These are phyloP conservation scores for Cladophialophora carrionii DNA, from an alignment of 2,329 filamentous ascomycete genomes.

Conservation along the genomic window DNA sequence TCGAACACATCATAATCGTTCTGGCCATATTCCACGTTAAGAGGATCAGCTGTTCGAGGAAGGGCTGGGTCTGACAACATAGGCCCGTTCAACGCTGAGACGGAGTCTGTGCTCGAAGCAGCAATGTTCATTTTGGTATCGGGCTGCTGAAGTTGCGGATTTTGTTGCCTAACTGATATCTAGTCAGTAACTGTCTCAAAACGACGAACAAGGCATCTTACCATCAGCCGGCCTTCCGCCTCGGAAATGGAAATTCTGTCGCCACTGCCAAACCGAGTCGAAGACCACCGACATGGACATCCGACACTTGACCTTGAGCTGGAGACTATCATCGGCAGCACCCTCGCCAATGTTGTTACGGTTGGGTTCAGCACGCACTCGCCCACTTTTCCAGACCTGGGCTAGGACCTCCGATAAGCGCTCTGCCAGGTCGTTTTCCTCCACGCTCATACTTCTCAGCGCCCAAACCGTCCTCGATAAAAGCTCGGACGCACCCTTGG, in stretches of 20 bases:
- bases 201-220: slow-evolving; percentile 17
- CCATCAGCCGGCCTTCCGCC: slow-evolving; percentile 58
- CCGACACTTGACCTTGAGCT: slow-evolving; percentile 67
- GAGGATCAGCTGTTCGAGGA: slow-evolving; percentile 23
- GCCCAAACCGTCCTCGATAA: slow-evolving; percentile 64
- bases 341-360: slow-evolving; percentile 36
- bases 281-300: slow-evolving; percentile 70
- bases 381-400: slow-evolving; percentile 64
- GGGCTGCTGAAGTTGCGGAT: slow-evolving; percentile 23
- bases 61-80: slow-evolving; percentile 27
- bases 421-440: slow-evolving; percentile 65
- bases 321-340: slow-evolving; percentile 47
- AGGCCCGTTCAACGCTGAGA: slow-evolving; percentile 25
- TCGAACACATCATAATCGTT: slow-evolving; percentile 87
- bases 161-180: slow-evolving; percentile 24
- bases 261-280: slow-evolving; percentile 70
- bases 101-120: slow-evolving; percentile 7
- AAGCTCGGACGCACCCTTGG: slow-evolving; percentile 60
- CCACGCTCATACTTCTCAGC: slow-evolving; percentile 63
- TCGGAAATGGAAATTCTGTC: slow-evolving; percentile 65
- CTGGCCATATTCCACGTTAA: slow-evolving; percentile 34
- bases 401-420: slow-evolving; percentile 67
- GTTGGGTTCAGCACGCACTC: slow-evolving; percentile 40
- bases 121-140: slow-evolving; percentile 23
- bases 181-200: slow-evolving; percentile 1